These are phyloP conservation scores for Trichoderma simmonsii DNA, from an alignment of 2,329 filamentous ascomycete species.

Conservation along the genomic window DNA sequence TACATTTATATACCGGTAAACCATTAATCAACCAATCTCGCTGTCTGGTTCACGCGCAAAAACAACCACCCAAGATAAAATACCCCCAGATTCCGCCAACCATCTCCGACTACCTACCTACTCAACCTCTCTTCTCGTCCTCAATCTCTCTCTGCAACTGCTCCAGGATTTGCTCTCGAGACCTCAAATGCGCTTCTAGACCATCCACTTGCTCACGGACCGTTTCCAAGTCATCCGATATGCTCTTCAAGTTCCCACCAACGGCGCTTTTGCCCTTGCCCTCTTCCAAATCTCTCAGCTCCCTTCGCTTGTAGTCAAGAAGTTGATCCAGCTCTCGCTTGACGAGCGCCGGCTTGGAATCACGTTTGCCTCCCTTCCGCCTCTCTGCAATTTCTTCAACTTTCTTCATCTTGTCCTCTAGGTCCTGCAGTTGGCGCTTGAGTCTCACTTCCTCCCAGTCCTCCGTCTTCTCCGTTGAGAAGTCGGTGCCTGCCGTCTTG, in stretches of 20 bases:
- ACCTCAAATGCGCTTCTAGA: constrained; percentile 75
- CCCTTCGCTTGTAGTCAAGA: constrained; percentile 88
- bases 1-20: constrained; percentile 11
- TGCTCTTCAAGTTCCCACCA: constrained; percentile 70
- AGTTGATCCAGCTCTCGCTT: constrained; percentile 93
- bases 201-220: constrained; percentile 95
- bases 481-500: constrained; percentile 84
- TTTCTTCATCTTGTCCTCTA: constrained; percentile 82
- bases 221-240: constrained; percentile 80
- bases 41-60: constrained; percentile 1
- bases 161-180: constrained; percentile 70
- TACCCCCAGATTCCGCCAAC: not conserved
- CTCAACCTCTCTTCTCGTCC: constrained; percentile 67
- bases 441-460: constrained; percentile 98
- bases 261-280: constrained; percentile 65
- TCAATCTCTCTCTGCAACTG: constrained; percentile 81
- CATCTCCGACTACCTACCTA: constrained; percentile 26
- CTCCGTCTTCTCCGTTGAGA: constrained; percentile 77
- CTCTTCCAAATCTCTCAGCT: constrained; percentile 70
- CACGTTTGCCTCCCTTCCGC: constrained; percentile 60
- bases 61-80: not conserved
- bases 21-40: constrained; percentile 4
- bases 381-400: constrained; percentile 72
- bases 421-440: constrained; percentile 84
- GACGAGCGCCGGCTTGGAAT: constrained; percentile 83